A percentile compares a stretch with the other conserved stretches of the same genome.
Evolutionary conservation across 106 monocot genomes (phyloP).

Genomic region (Agapanthus africanus): DNA sequence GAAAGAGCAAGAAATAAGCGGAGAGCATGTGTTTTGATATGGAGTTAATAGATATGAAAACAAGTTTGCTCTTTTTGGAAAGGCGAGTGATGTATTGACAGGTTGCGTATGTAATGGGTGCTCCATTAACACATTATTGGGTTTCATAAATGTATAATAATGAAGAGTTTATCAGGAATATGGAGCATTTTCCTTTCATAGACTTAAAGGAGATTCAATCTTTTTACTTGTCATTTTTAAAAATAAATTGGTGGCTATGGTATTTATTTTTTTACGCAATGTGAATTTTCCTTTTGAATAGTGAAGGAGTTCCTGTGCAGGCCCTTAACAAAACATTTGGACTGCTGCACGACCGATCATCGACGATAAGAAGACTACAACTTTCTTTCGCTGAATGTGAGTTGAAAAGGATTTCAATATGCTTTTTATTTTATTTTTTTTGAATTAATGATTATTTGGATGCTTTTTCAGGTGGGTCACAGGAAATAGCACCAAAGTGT

Average conservation of each 20-base stretch:
- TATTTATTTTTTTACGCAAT: no score
- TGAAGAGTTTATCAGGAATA: neutral
- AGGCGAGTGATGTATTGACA: neutral
- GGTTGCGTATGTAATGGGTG: no score
- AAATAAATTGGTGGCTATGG: neutral
- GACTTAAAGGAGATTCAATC: neutral
- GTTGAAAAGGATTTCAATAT: no score
- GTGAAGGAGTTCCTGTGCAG: no score
- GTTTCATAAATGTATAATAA: neutral
- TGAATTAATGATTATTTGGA: neutral
- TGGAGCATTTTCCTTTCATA: neutral
- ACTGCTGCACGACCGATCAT: neutral
- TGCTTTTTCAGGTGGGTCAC: neutral
- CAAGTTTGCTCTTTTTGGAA: no score
- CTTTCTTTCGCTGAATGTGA: neutral
- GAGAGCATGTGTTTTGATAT: conserved; percentile 3
- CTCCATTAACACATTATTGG: neutral
- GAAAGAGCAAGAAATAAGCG: neutral
- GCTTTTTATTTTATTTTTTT: no score
- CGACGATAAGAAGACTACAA: no score
- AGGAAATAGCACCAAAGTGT: neutral
- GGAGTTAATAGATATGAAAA: no score
- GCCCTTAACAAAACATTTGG: neutral
- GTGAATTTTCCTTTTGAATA: no score
- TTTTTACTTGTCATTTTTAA: neutral